Evolutionary conservation across 495 filamentous ascomycete species (phyloP), one percentile per base, ranked within the genome.

Genomic region (Penicillium coffeae): DNA sequence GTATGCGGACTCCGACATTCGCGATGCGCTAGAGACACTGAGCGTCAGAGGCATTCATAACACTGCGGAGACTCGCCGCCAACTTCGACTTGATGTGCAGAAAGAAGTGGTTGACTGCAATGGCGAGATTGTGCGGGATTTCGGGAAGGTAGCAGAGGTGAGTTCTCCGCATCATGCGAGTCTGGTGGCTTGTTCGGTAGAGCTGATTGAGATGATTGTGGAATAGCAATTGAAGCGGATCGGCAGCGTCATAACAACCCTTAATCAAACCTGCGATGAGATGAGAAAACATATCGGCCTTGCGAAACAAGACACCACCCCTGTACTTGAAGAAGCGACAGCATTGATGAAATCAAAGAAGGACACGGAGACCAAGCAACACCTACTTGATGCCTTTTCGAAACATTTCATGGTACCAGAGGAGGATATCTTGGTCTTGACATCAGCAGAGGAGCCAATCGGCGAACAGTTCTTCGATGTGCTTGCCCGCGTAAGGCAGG

Each of bases 71-170:
- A 86, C 86, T 15, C 77, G 93, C 9, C 81, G 93, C 22, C 84
- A 86, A 53, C 68, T 97, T 10, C 80, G 90, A 22, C 68, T 95
- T 1, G 87, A 95, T 66, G 77, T 94, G 2, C 90, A 97, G 65
- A 90, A 88, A 56, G 90, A 97, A 64, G 87, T 96, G 25, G 89
- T 96, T 38, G 82, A 92, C 49, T 88, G 89, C 69, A 96, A 97
- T 83, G 90, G 85, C 25, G 85, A 90, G 47, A 88, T 99, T 47
- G 83, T 99, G 41, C 72, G 78, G 44, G 92, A 96, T 60, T 97
- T 97, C 71, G 87, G 89, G 20, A 79, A 84, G 52, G 90, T 99
- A 34, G 89, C 91, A 36, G 88, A 94, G 82, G 89, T 95, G 64
- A 66, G 63, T 33, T 25, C n/a, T 30, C 5, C 4, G 25, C 25